A percentile compares a stretch with the other conserved stretches of the same genome.
phyloP scores from a whole-genome alignment of 495 filamentous ascomycete genomes.

The Lichenothelia convexa region DNA sequence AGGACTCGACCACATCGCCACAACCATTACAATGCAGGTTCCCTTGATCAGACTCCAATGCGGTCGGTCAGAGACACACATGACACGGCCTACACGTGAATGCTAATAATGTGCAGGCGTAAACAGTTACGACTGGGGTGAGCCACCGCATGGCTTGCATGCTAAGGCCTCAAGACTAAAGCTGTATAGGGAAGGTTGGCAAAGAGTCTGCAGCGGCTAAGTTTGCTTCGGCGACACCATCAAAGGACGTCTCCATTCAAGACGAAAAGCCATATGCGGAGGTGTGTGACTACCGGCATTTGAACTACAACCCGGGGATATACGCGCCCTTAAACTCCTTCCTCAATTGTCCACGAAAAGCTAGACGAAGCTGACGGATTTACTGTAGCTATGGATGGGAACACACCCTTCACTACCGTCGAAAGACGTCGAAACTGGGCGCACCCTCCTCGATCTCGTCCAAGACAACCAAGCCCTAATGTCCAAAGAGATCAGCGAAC shows the following conservation, averaged over 20 bases:
- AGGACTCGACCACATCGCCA: no score
- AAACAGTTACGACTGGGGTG: conserved; percentile 98
- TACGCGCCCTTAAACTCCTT: no score
- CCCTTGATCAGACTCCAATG: conserved; percentile 85
- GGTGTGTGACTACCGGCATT: conserved; percentile 4
- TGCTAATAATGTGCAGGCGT: conserved; percentile 33
- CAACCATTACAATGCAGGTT: conserved; percentile 54
- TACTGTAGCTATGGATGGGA: conserved; percentile 83
- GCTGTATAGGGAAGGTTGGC: conserved; percentile 20
- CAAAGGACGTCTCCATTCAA: conserved; percentile 17
- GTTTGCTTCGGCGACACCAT: conserved; percentile 15
- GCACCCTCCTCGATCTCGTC: conserved; percentile 76
- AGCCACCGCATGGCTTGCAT: conserved; percentile 6
- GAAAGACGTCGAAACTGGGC: conserved; percentile 66
- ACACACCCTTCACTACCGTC: conserved; percentile 93
- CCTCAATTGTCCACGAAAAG: no score
- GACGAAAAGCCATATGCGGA: conserved; percentile 26
- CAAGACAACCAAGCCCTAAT: conserved; percentile 74
- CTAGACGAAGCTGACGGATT: no score
- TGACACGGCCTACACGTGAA: not conserved
- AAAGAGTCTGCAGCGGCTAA: conserved; percentile 54
- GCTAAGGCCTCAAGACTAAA: not conserved
- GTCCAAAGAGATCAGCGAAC: conserved; percentile 46
- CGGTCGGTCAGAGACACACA: conserved; percentile 32
- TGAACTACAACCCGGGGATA: no score